A percentile compares a stretch with the other conserved stretches of the same genome.
Evolutionary conservation across 208 protist genomes (phyloP).

Genomic region (Acanthamoeba castellanii): DNA sequence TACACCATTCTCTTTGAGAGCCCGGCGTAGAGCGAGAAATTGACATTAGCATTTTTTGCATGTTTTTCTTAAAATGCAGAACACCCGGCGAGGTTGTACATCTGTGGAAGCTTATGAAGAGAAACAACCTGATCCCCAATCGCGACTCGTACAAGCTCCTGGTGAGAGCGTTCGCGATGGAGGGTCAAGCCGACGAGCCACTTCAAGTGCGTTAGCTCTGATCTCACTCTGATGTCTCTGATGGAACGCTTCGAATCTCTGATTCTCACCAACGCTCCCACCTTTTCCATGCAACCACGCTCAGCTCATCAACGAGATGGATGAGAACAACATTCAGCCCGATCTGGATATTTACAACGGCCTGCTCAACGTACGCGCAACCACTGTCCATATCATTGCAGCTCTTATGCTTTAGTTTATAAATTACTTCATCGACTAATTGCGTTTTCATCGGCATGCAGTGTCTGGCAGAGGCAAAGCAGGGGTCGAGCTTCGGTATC

Average conservation of each 20-base stretch:
- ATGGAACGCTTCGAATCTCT: too few relatives aligned
- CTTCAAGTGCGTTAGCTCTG: neutral
- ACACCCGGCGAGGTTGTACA: neutral
- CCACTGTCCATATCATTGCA: neutral
- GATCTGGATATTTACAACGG: neutral
- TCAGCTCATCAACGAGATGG: neutral
- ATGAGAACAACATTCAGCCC: neutral
- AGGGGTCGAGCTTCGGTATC: neutral
- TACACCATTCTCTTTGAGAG: too few relatives aligned
- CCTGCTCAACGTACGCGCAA: neutral
- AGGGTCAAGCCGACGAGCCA: neutral
- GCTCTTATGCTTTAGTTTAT: neutral
- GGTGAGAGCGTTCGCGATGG: neutral
- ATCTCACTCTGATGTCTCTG: neutral
- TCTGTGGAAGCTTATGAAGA: neutral
- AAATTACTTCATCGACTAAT: neutral
- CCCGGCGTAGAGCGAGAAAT: too few relatives aligned
- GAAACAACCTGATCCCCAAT: neutral
- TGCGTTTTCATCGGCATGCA: neutral
- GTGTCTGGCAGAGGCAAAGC: neutral
- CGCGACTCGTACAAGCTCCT: neutral
- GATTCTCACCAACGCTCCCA: neutral
- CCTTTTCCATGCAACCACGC: neutral
- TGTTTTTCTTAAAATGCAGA: too few relatives aligned
- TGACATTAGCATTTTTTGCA: too few relatives aligned